Conservation (phyloP, 306 rosid species). For the Biancaea sappan region DNA sequence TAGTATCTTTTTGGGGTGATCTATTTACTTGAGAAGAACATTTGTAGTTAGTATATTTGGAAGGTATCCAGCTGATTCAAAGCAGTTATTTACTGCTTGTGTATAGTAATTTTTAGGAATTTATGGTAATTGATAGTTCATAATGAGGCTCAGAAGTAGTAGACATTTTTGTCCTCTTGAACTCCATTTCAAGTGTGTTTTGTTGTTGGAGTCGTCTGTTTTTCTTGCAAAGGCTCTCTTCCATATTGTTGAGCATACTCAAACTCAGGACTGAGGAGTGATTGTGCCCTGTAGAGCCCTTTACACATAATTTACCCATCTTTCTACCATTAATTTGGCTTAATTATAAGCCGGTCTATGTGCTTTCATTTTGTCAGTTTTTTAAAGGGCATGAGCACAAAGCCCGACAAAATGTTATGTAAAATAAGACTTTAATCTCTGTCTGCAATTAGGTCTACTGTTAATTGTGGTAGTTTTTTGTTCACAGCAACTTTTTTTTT, state of each 20-base stretch:
- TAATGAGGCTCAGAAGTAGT: background rate
- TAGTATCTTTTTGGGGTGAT: background rate
- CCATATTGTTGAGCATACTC: too few relatives aligned
- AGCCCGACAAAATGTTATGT: background rate
- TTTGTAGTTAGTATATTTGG: background rate
- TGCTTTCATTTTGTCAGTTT: background rate
- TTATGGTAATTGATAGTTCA: too few relatives aligned
- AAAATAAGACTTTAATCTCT: background rate
- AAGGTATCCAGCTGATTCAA: background rate
- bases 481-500: too few relatives aligned
- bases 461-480: background rate
- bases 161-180: background rate
- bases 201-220: background rate
- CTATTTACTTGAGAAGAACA: background rate
- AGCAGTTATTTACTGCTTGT: too few relatives aligned
- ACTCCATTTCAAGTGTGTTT: background rate
- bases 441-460: background rate
- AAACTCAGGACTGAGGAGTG: background rate
- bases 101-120: too few relatives aligned
- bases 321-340: background rate
- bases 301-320: background rate
- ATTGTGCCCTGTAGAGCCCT: background rate
- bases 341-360: background rate
- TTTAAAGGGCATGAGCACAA: background rate
- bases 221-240: too few relatives aligned